phyloP scores from a whole-genome alignment of 257 asterid genomes.

The Agastache rugosa region DNA sequence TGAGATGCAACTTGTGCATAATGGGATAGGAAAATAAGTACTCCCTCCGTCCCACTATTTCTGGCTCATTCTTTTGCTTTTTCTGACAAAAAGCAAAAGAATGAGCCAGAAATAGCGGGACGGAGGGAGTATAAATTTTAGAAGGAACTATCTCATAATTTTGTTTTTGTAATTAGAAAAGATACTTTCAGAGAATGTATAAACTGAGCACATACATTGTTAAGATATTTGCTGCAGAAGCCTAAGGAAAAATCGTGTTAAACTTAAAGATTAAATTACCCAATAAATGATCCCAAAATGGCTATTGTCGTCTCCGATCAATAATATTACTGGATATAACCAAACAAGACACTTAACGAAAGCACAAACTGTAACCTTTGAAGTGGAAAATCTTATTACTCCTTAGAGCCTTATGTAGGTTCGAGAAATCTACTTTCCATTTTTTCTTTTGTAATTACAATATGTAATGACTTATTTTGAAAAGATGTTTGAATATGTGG shows the following conservation, averaged over 20 bases:
- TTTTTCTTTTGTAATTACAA: neutral
- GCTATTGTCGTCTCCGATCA: neutral
- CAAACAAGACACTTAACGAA: neutral
- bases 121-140: too few relatives aligned
- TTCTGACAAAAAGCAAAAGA: too few relatives aligned
- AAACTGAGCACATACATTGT: neutral
- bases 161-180: neutral
- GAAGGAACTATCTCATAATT: too few relatives aligned
- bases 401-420: neutral
- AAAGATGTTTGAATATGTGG: conserved; percentile 6
- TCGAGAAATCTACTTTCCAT: neutral
- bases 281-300: conserved; percentile 9
- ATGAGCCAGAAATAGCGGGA: too few relatives aligned
- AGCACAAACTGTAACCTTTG: neutral
- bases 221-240: neutral
- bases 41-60: too few relatives aligned
- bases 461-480: neutral
- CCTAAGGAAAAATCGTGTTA: neutral
- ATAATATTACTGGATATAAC: neutral
- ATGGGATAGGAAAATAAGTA: neutral
- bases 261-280: neutral
- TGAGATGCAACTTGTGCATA: conserved; percentile 15
- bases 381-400: neutral
- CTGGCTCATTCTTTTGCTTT: too few relatives aligned
- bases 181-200: neutral